These are phyloP conservation scores for Capsicum chinense DNA, from an alignment of 257 asterid genomes.

Conservation along the genomic window DNA sequence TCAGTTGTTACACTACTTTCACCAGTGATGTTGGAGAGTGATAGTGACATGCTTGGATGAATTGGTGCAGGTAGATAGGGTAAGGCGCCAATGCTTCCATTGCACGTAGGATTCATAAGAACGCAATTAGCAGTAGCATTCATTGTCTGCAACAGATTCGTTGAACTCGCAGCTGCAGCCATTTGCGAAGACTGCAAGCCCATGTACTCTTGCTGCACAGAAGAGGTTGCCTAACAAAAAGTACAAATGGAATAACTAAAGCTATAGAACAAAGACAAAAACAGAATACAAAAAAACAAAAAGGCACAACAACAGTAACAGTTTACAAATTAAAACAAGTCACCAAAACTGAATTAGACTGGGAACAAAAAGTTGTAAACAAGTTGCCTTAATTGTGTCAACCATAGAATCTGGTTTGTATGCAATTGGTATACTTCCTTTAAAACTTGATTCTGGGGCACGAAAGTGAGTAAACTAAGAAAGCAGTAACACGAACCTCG, in stretches of 20 bases:
- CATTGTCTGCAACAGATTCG: constrained; percentile 47
- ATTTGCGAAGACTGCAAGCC: constrained; percentile 46
- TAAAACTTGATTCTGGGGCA: not conserved
- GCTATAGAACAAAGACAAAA: not conserved
- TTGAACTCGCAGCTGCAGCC: constrained; percentile 34
- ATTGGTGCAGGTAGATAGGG: constrained; percentile 58
- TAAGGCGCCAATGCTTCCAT: constrained; percentile 36
- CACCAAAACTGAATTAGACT: not conserved
- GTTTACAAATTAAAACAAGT: not conserved
- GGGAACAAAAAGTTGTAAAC: not conserved
- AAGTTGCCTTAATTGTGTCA: not conserved
- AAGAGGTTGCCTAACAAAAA: constrained; percentile 53
- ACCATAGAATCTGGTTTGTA: not conserved
- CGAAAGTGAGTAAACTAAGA: not conserved
- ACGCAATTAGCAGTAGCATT: constrained; percentile 30
- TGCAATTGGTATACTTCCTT: constrained; percentile 29
- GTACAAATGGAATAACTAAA: constrained; percentile 1
- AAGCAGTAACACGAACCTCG: constrained; percentile 42
- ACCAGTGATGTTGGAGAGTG: constrained; percentile 60
- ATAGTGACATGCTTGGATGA: constrained; percentile 46
- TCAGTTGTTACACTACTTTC: constrained; percentile 59
- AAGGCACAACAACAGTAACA: constrained; percentile 46
- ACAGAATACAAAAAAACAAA: not conserved
- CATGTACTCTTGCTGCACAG: constrained; percentile 58
- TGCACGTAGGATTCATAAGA: constrained; percentile 53